Evolutionary conservation across 345 rosid species (phyloP).

Genomic region (Dipteronia dyeriana): DNA sequence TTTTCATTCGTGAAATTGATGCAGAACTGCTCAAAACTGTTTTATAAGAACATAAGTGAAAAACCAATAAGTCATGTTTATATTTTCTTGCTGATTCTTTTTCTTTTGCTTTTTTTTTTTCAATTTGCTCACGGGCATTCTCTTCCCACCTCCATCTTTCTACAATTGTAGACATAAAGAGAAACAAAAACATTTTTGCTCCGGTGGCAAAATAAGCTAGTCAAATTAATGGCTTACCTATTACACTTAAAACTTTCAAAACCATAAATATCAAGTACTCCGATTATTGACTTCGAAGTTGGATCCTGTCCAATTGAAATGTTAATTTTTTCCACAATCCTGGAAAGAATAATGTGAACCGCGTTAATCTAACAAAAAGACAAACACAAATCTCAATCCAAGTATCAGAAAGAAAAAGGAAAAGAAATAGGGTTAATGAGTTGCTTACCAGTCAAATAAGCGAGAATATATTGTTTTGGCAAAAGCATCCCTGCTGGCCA

Average conservation of each 20-base stretch:
- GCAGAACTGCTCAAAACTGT: conserved; percentile 94
- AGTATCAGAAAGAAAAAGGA: conserved; percentile 13
- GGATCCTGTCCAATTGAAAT: conserved; percentile 93
- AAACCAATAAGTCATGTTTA: background rate
- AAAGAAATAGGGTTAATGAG: conserved; percentile 24
- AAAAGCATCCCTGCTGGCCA: conserved; percentile 80
- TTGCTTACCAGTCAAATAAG: conserved; percentile 78
- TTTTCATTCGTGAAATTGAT: conserved; percentile 95
- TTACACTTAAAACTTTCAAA: conserved; percentile 91
- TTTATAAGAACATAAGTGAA: conserved; percentile 22
- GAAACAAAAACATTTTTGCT: conserved; percentile 7
- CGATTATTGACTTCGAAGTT: conserved; percentile 68
- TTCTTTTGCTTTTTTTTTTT: background rate
- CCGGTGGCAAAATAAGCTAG: background rate
- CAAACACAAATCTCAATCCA: conserved; percentile 6
- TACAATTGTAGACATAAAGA: background rate
- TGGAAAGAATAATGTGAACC: conserved; percentile 34
- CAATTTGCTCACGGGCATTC: background rate
- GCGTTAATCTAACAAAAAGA: conserved; percentile 4
- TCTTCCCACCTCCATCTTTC: background rate
- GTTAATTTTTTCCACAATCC: conserved; percentile 92
- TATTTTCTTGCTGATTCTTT: background rate
- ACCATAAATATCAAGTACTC: conserved; percentile 95
- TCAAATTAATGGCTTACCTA: conserved; percentile 45
- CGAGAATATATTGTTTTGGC: conserved; percentile 89